Base-by-base conservation (phyloP, 2,329 filamentous ascomycete genomes). In the Orbilia brochopaga region DNA sequence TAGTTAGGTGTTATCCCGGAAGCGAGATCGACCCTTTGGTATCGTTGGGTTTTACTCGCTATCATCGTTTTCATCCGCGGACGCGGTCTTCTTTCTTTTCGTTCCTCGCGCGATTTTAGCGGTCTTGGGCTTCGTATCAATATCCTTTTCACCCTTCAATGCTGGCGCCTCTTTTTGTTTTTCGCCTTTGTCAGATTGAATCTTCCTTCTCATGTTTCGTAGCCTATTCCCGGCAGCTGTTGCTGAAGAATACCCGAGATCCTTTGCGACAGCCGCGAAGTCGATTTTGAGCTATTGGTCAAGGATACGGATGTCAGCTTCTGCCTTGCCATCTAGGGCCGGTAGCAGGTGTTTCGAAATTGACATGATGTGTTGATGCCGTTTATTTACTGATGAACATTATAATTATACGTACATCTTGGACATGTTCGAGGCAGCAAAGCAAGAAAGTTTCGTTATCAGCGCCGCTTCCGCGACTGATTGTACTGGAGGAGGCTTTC, bases 391-490 rank as follows among this genome's bases (percentile, higher is more conserved):
- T n/a, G n/a, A 32, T 4, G 27, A 32, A 8, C 4, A 32, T 3
- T 32, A 32, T 32, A 32, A 32, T 32, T 8, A 8, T 32, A 37
- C 53, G 13, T 62, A 62, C 58, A 30, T 62, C 19, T 44, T 44
- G 50, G 7, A 46, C 46, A 13, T 69, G 58, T n/a, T 69, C 52
- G 10, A 69, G 50, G 13, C 65, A 69, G 7, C 57, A 21, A 11
- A 69, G 65, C 19, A 69, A 58, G 17, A 69, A 69, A 6, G 61
- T 57, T 19, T 58, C 53, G 24, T 69, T 53, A 17, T 21, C 57
- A 17, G 54, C 17, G 4, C n/a, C 24, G 21, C 5, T n/a, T n/a
- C n/a, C n/a, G n/a, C n/a, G n/a, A n/a, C n/a, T n/a, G n/a, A n/a
- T n/a, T n/a, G n/a, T n/a, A n/a, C n/a, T n/a, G n/a, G n/a, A n/a